Evolutionary conservation across 169 alveolate genomes (phyloP), one percentile per base, ranked within the genome.

Genomic region (Cyclospora cayetanensis): DNA sequence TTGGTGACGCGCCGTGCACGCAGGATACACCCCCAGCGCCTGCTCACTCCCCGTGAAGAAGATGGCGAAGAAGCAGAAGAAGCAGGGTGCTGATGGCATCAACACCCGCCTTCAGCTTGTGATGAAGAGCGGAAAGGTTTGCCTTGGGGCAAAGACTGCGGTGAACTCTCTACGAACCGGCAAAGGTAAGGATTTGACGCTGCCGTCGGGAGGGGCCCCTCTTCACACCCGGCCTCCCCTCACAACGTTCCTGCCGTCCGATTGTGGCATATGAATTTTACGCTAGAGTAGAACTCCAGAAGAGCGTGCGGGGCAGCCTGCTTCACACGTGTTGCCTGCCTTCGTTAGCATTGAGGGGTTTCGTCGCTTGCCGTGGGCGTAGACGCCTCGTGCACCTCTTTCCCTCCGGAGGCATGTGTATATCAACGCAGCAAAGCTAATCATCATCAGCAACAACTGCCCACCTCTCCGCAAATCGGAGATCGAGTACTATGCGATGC

Each of bases 381-480:
- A n/a, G n/a, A n/a, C n/a, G n/a, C n/a, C n/a, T n/a, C n/a, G n/a
- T n/a, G n/a, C n/a, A n/a, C n/a, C n/a, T n/a, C n/a, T n/a, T n/a
- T n/a, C n/a, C n/a, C n/a, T n/a, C n/a, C n/a, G n/a, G n/a, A n/a
- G n/a, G n/a, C n/a, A n/a, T n/a, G n/a, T 7, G 55, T 68, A 1
- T 87, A 35, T 68, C 3, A 25, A 20, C 90, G 50, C 95, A 96
- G 98, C 98, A 29, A 95, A 96, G 90, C 96, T 98, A 86, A 98
- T 98, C 65, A 96, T 98, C 93, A 97, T 98, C 76, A 95, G 99
- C 93, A 98, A 97, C 98, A 99, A 99, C 96, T 98, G 99, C 96
- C 99, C 99, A 41, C 97, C 99, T 88, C 97, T 99, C 52, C 98
- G 99, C 94, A 96, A 99, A 94, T 97, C 99, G 55, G 99, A 98